Percentiles rank a stretch among this genome's conserved stretches.
Conservation (phyloP, 768 basidiomycete species). For the Porphyrellus cyaneotinctus region DNA sequence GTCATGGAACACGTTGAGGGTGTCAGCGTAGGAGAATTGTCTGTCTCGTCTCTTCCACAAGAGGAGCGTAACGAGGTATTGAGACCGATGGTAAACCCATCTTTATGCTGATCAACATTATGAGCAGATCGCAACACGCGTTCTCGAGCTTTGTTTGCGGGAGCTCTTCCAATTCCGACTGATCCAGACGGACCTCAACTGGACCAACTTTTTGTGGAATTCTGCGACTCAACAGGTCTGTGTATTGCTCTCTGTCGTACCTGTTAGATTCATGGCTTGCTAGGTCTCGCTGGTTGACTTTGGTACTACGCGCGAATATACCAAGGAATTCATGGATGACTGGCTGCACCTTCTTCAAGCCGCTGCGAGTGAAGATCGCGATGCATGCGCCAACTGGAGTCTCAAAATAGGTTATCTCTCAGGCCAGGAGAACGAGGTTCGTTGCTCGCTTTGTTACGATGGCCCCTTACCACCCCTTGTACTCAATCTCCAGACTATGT, state of each 20-base stretch:
- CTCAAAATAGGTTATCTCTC: slow-evolving; percentile 85
- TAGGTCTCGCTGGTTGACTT: slow-evolving; percentile 92
- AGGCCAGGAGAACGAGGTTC: slow-evolving; percentile 78
- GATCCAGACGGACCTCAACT: slow-evolving; percentile 99
- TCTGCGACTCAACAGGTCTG: slow-evolving; percentile 53
- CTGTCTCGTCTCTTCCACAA: slow-evolving; percentile 53
- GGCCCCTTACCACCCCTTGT: too few species aligned
- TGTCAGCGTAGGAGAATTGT: slow-evolving; percentile 68
- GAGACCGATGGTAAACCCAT: background rate
- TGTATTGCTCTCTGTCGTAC: background rate
- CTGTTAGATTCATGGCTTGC: background rate
- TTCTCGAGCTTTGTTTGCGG: slow-evolving; percentile 81
- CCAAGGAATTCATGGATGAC: slow-evolving; percentile 77
- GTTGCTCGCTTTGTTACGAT: background rate
- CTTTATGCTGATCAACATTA: background rate
- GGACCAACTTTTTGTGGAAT: slow-evolving; percentile 96
- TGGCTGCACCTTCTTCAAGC: slow-evolving; percentile 83
- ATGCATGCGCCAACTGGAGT: slow-evolving; percentile 68
- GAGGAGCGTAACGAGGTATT: slow-evolving; percentile 68
- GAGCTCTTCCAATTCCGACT: slow-evolving; percentile 88
- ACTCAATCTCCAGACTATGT: slow-evolving; percentile 80
- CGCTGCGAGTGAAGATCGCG: slow-evolving; percentile 64
- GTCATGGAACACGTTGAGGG: slow-evolving; percentile 88
- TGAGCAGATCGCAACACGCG: slow-evolving; percentile 74
- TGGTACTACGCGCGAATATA: slow-evolving; percentile 88